Conservation (phyloP, 2,329 filamentous ascomycete species). For the Trichoderma sp. region DNA sequence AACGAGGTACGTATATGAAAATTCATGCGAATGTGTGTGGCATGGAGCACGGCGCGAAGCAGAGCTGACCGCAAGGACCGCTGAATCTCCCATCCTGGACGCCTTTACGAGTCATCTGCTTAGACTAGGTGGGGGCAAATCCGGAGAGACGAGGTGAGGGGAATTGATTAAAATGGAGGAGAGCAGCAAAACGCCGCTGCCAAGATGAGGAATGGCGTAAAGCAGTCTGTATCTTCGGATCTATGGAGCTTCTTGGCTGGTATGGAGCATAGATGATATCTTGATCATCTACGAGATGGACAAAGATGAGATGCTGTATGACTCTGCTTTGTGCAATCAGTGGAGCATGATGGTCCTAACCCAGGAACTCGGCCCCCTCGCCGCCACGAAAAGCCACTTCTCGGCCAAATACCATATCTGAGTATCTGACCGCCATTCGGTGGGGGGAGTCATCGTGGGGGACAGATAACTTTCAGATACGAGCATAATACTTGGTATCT, state of each 20-base stretch:
- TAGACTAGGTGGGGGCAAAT: neutral
- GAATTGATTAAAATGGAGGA: neutral
- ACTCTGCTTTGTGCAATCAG: constrained; percentile 1
- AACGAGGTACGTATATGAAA: neutral
- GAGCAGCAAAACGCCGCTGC: neutral
- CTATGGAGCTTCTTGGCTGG: neutral
- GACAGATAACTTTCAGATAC: neutral
- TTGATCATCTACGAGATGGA: neutral
- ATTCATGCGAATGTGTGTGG: neutral
- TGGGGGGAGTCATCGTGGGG: neutral
- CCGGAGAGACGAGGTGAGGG: neutral
- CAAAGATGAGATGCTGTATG: neutral
- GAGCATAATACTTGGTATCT: neutral
- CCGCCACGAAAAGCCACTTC: constrained; percentile 8
- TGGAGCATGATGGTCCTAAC: neutral
- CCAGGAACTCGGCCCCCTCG: neutral
- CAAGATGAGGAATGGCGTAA: neutral
- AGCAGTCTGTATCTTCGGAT: neutral
- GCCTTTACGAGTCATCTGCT: constrained; percentile 3
- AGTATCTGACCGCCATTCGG: constrained; percentile 11
- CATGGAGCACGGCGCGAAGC: neutral
- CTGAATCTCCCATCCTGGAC: neutral
- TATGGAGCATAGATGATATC: neutral
- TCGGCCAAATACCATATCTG: constrained; percentile 18
- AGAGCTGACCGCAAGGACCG: neutral